phyloP scores from a whole-genome alignment of 169 alveolate genomes.

The Ophryocystis elektroscirrha region DNA sequence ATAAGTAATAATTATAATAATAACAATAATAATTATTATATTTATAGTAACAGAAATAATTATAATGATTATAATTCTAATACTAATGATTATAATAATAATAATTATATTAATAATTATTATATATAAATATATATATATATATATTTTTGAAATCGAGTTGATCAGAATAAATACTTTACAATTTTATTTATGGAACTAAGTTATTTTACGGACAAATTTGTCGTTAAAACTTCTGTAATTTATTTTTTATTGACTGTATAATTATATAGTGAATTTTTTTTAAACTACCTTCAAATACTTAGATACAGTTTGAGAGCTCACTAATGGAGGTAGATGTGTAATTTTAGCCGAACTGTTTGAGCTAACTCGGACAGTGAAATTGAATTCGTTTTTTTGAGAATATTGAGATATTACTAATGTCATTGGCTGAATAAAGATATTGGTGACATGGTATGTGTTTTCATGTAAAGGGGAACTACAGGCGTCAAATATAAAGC shows the following conservation, averaged over 20 bases:
- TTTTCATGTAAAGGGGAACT: background rate
- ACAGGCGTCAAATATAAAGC: background rate
- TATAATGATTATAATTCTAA: background rate
- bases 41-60: background rate
- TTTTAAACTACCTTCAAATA: no score
- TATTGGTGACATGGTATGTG: background rate
- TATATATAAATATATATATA: no score
- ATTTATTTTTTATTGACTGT: no score
- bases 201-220: no score
- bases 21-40: no score
- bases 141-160: no score
- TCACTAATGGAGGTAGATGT: background rate
- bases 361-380: slow-evolving; percentile 25
- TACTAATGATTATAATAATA: background rate
- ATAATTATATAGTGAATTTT: no score
- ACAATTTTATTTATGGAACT: no score
- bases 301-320: no score
- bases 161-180: no score
- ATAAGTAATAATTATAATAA: no score
- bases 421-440: background rate
- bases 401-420: background rate
- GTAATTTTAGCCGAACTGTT: slow-evolving; percentile 8
- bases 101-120: background rate
- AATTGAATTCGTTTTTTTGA: background rate
- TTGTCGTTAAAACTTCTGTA: no score